A percentile compares a stretch with the other conserved stretches of the same genome.
phyloP scores from a whole-genome alignment of 140 eudicot species.

The Senecio squalidus region DNA sequence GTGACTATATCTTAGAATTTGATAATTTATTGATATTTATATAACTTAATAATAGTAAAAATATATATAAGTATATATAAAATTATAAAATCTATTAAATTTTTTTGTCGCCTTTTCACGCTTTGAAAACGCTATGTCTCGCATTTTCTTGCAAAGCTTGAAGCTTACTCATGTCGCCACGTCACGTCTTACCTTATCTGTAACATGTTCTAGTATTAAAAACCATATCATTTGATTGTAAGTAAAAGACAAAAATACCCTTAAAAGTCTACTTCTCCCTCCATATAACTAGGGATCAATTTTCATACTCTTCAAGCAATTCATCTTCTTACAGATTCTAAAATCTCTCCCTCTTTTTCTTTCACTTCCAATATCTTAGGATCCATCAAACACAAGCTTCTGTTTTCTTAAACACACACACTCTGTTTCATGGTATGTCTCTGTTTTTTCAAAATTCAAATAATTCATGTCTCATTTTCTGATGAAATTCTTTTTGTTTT shows the following conservation, averaged over 20 bases:
- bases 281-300: constrained; percentile 18
- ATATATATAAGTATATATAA: too few relatives aligned
- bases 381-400: constrained; percentile 6
- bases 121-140: too few relatives aligned
- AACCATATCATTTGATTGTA: not conserved
- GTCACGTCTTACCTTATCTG: too few relatives aligned
- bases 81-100: too few relatives aligned
- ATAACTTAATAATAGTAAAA: too few relatives aligned
- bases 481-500: constrained; percentile 17
- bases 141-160: too few relatives aligned
- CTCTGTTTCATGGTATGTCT: constrained; percentile 29
- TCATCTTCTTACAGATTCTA: constrained; percentile 22
- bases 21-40: too few relatives aligned
- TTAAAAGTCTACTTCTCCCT: constrained; percentile 4
- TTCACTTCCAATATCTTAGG: constrained; percentile 12
- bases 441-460: constrained; percentile 7
- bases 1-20: too few relatives aligned
- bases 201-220: too few relatives aligned
- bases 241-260: not conserved
- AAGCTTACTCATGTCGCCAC: too few relatives aligned
- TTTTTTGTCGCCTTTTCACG: too few relatives aligned
- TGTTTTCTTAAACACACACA: not conserved
- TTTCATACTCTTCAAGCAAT: not conserved
- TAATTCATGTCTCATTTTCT: constrained; percentile 6
- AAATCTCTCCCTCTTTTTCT: constrained; percentile 11